A percentile compares a stretch with the other conserved stretches of the same genome.
These are phyloP conservation scores for Litchi chinensis DNA, from an alignment of 345 rosid genomes.

Conservation along the genomic window DNA sequence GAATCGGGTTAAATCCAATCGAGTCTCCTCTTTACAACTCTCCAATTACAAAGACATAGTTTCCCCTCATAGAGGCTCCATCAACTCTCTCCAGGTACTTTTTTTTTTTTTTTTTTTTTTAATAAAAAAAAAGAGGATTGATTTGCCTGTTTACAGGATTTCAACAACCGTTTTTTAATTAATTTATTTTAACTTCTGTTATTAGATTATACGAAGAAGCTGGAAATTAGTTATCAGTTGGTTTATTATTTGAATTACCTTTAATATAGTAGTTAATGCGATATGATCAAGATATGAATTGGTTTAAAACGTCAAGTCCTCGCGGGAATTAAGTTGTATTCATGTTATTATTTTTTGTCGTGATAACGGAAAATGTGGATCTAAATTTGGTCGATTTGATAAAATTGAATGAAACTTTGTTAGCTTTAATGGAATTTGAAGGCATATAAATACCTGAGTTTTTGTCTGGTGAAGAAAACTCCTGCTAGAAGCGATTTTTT, in stretches of 20 bases:
- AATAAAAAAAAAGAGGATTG: not conserved
- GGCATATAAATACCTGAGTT: not conserved
- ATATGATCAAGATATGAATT: not conserved
- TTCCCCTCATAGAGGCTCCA: slow-evolving; percentile 82
- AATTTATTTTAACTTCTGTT: not conserved
- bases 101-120: not conserved
- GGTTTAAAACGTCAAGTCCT: not conserved
- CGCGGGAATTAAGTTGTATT: too few species aligned
- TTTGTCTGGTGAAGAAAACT: not conserved
- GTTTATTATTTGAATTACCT: not conserved
- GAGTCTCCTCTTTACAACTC: slow-evolving; percentile 62
- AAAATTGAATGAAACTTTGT: not conserved
- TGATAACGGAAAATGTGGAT: too few species aligned
- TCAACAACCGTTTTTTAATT: not conserved
- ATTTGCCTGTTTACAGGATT: not conserved
- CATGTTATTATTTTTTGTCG: too few species aligned
- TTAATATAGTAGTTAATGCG: not conserved
- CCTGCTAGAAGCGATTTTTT: not conserved
- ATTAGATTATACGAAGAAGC: not conserved
- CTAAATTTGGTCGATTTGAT: not conserved
- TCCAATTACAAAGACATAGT: slow-evolving; percentile 79
- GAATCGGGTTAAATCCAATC: slow-evolving; percentile 59
- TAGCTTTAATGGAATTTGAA: not conserved
- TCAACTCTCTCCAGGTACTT: slow-evolving; percentile 85
- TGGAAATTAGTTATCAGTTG: not conserved